These are phyloP conservation scores for Paecilomyces variotii DNA, from an alignment of 2,329 filamentous ascomycete genomes.

Conservation along the genomic window DNA sequence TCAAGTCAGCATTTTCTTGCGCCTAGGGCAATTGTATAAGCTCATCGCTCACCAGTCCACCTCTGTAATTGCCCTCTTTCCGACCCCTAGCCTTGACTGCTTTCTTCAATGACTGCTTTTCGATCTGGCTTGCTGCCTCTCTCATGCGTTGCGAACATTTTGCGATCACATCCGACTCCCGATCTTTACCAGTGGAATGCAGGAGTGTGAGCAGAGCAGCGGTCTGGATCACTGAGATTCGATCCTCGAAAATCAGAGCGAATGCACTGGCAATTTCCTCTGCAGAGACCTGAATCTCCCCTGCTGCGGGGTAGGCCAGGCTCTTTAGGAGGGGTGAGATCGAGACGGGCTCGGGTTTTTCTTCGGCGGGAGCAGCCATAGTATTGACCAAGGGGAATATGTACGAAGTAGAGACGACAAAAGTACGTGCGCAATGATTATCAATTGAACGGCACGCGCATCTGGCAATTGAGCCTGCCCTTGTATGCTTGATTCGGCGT, in stretches of 20 bases:
- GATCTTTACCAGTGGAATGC: conserved; percentile 83
- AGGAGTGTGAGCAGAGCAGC: conserved; percentile 81
- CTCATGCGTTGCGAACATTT: conserved; percentile 81
- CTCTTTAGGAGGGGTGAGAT: conserved; percentile 42
- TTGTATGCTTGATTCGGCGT: neutral
- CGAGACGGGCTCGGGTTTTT: conserved; percentile 32
- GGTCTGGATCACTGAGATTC: conserved; percentile 78
- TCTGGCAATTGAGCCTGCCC: neutral
- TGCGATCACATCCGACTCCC: conserved; percentile 75
- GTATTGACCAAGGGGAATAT: neutral
- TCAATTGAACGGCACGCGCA: neutral
- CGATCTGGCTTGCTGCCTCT: conserved; percentile 64
- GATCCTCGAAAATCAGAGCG: conserved; percentile 83
- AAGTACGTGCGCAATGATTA: neutral
- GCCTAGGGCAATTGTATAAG: neutral
- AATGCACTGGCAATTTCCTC: conserved; percentile 85
- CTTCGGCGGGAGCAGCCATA: conserved; percentile 17
- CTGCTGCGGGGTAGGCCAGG: conserved; percentile 36
- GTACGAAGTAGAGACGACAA: neutral
- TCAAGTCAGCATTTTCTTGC: conserved; percentile 3
- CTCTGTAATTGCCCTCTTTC: conserved; percentile 66
- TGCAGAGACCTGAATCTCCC: conserved; percentile 53
- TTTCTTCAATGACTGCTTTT: conserved; percentile 52
- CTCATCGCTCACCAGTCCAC: conserved; percentile 63
- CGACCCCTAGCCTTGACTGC: conserved; percentile 54